These are phyloP conservation scores for Epichloe baconii DNA, from an alignment of 2,329 filamentous ascomycete genomes.

Conservation along the genomic window DNA sequence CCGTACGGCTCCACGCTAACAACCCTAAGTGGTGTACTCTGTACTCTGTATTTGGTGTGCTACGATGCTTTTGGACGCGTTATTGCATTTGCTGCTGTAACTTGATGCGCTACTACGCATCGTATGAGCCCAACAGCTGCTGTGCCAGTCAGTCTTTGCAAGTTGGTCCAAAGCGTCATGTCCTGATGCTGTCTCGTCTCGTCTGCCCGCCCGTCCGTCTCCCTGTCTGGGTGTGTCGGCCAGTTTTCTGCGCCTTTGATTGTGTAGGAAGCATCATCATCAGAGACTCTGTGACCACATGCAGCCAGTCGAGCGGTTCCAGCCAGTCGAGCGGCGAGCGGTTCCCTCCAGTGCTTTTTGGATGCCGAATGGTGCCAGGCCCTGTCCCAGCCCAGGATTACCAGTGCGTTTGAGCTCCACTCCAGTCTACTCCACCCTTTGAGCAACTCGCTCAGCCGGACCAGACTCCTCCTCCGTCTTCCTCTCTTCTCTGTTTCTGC, in stretches of 20 bases:
- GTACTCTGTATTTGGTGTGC: background rate
- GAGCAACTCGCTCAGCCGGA: slow-evolving; percentile 5
- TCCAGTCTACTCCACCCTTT: slow-evolving; percentile 1
- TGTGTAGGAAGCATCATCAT: no score
- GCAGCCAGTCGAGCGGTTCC: no score
- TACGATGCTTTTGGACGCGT: background rate
- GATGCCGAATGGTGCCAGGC: background rate
- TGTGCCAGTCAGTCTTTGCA: background rate
- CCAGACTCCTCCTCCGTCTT: slow-evolving; percentile 3
- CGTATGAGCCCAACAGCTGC: background rate
- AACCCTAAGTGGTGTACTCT: background rate
- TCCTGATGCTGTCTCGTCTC: background rate
- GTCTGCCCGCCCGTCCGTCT: no score
- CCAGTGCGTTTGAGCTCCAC: background rate
- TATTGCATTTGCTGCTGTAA: no score
- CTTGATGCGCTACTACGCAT: background rate
- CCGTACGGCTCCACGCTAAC: background rate
- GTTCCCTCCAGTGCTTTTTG: background rate
- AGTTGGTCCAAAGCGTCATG: background rate
- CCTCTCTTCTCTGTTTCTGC: slow-evolving; percentile 10
- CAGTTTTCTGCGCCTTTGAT: background rate
- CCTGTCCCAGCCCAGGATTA: background rate
- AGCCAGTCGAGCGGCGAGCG: no score
- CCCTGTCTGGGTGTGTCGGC: background rate
- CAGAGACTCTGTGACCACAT: no score